A percentile compares a stretch with the other conserved stretches of the same genome.
These are phyloP conservation scores for Verbena officinalis DNA, from an alignment of 257 asterid species.

Conservation along the genomic window DNA sequence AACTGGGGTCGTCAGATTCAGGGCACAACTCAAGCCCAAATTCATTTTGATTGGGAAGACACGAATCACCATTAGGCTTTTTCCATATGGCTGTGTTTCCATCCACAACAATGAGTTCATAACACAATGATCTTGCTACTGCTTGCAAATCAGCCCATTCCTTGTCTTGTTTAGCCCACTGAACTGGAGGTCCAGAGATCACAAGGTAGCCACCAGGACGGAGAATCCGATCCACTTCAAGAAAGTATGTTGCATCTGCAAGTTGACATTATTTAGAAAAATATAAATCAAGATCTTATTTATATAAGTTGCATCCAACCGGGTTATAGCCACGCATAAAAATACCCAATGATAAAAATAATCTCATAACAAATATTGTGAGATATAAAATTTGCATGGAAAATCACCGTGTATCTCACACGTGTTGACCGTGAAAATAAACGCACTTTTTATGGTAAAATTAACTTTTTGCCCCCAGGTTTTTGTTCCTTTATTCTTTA, in stretches of 20 bases:
- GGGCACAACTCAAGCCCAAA: slow-evolving; percentile 71
- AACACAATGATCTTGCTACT: slow-evolving; percentile 84
- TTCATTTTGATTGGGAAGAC: slow-evolving; percentile 80
- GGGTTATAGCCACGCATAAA: no score
- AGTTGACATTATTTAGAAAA: slow-evolving; percentile 1
- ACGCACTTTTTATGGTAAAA: no score
- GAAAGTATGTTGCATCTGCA: slow-evolving; percentile 95
- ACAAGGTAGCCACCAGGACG: slow-evolving; percentile 98
- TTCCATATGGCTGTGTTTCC: slow-evolving; percentile 98
- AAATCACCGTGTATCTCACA: no score
- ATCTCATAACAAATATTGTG: no score
- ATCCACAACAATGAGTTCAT: slow-evolving; percentile 86
- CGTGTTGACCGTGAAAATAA: no score
- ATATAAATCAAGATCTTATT: no score
- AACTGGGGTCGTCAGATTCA: slow-evolving; percentile 76
- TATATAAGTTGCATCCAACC: no score
- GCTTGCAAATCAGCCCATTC: slow-evolving; percentile 98
- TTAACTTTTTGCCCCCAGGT: not conserved
- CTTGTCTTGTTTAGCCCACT: slow-evolving; percentile 92
- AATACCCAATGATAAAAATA: no score
- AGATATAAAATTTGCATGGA: no score
- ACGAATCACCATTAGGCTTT: slow-evolving; percentile 76
- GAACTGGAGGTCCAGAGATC: slow-evolving; percentile 97
- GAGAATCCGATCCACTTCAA: slow-evolving; percentile 94
- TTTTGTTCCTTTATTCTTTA: no score